These are phyloP conservation scores for Aspergillus spinulosporus DNA, from an alignment of 2,329 filamentous ascomycete species.

Conservation along the genomic window DNA sequence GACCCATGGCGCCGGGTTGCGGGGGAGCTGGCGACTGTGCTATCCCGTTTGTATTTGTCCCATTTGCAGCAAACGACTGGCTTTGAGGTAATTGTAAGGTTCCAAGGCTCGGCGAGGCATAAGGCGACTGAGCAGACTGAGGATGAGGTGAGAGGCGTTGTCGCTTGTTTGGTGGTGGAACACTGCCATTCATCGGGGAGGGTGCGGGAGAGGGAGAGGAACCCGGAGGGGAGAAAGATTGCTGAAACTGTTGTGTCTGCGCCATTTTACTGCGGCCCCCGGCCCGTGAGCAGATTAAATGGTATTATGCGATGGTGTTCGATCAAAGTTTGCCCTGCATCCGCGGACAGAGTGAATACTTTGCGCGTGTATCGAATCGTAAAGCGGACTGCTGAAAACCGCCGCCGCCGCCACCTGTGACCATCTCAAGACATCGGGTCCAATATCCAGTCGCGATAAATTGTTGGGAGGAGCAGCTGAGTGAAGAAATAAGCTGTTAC, in stretches of 20 bases:
- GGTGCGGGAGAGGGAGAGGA: conserved; percentile 62
- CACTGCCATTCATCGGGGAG: conserved; percentile 49
- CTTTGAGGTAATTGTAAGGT: conserved; percentile 49
- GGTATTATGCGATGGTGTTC: conserved; percentile 18
- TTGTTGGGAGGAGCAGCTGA: conserved; percentile 3
- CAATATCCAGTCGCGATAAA: conserved; percentile 21
- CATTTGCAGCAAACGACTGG: conserved; percentile 36
- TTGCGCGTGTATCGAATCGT: conserved; percentile 35
- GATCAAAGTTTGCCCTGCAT: conserved; percentile 27
- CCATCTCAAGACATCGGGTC: conserved; percentile 36
- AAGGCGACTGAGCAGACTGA: conserved; percentile 59
- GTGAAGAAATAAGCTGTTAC: conserved; percentile 14
- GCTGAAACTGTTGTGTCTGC: conserved; percentile 57
- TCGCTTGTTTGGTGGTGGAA: conserved; percentile 72
- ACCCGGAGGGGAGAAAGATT: conserved; percentile 64
- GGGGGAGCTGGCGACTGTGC: conserved; percentile 49
- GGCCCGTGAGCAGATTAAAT: conserved; percentile 6
- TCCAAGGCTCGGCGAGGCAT: conserved; percentile 60
- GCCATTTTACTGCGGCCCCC: conserved; percentile 48
- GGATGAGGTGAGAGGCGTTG: conserved; percentile 69
- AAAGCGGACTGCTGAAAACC: conserved; percentile 43
- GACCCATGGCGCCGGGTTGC: conserved; percentile 58
- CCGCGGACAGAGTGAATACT: conserved; percentile 24
- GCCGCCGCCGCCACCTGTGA: conserved; percentile 37
- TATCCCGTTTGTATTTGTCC: conserved; percentile 52